Evolutionary conservation across 1,284 basidiomycete species (phyloP), one percentile per base, ranked within the genome.

Genomic region (Farysia itapuensis): DNA sequence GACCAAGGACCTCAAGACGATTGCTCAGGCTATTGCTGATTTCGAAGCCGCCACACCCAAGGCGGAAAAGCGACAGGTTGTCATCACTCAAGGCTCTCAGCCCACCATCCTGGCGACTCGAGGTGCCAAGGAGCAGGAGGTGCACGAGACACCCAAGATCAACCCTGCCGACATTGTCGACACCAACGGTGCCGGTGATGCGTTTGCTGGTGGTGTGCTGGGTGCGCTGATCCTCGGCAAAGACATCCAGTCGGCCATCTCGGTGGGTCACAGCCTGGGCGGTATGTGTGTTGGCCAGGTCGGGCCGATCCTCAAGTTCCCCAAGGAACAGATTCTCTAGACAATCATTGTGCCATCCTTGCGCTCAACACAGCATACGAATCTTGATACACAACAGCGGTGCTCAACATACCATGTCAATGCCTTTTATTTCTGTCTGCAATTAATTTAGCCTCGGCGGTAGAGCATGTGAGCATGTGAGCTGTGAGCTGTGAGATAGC

Each of bases 181-280:
- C 79, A 99, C 95, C 46, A 99, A 98, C 79, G 95, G 90, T 41
- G 95, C 95, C n/a, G 95, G 95, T 40, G 95, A 99, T 78, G 92
- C 91, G 39, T 98, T 98, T 70, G 91, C 92, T n/a, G 95, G 95
- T 57, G 95, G 90, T 36, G 93, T 97, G 81, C 78, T 97, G 38
- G 95, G 89, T 39, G 93, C 88, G 1, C 82, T 86, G 40, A 85
- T 91, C 39, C 78, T 84, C 31, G 92, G 90, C 19, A 96, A 91
- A 83, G 79, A 74, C 34, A 75, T 93, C 37, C 86, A 89, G 31
- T 85, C 90, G 77, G 84, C 84, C 44, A 83, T 98, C 57, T 84
- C 88, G 77, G 84, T 84, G 32, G 95, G 94, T 2, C 94, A 98
- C 80, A 87, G 86, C 79, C 78, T 97, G 69, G 94, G 89, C 83